Percentiles rank a stretch among this genome's conserved stretches.
phyloP scores from a whole-genome alignment of 2,329 filamentous ascomycete genomes.

The Didymellaceae sp. region DNA sequence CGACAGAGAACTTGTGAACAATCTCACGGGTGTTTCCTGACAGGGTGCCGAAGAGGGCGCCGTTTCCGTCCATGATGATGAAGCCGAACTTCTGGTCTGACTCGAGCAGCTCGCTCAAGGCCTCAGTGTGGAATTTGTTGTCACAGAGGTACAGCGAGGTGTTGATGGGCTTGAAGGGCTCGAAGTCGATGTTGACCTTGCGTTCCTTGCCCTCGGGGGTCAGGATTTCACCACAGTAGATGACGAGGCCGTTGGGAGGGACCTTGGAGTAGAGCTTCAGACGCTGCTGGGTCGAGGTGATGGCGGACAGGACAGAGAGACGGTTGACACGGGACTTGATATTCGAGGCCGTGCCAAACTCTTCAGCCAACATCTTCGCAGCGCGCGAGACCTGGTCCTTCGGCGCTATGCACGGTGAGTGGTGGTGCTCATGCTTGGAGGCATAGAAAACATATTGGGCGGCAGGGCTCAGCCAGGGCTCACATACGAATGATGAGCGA shows the following conservation, averaged over 20 bases:
- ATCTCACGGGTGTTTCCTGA: slow-evolving; percentile 97
- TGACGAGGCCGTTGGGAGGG: slow-evolving; percentile 93
- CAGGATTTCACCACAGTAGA: slow-evolving; percentile 99
- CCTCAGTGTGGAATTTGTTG: slow-evolving; percentile 99
- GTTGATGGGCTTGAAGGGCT: slow-evolving; percentile 99
- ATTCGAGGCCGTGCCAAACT: slow-evolving; percentile 98
- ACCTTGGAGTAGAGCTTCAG: slow-evolving; percentile 99
- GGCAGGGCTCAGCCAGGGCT: slow-evolving; percentile 4
- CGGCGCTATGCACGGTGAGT: slow-evolving; percentile 67
- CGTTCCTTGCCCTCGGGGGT: slow-evolving; percentile 97
- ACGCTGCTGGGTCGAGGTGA: slow-evolving; percentile 98
- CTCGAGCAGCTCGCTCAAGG: slow-evolving; percentile 93
- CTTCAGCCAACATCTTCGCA: slow-evolving; percentile 99
- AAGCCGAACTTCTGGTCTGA: slow-evolving; percentile 99
- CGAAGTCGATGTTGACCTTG: slow-evolving; percentile 99
- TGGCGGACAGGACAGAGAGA: slow-evolving; percentile 95
- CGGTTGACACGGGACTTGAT: slow-evolving; percentile 99
- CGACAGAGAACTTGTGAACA: slow-evolving; percentile 97
- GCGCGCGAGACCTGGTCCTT: slow-evolving; percentile 97
- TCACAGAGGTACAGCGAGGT: slow-evolving; percentile 99
- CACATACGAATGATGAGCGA: slow-evolving; percentile 94
- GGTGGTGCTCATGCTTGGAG: slow-evolving; percentile 8
- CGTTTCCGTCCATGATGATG: slow-evolving; percentile 99
- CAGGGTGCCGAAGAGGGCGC: slow-evolving; percentile 93
- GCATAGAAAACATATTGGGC: not conserved